These are phyloP conservation scores for Poronia punctata DNA, from an alignment of 495 filamentous ascomycete genomes.

Conservation along the genomic window DNA sequence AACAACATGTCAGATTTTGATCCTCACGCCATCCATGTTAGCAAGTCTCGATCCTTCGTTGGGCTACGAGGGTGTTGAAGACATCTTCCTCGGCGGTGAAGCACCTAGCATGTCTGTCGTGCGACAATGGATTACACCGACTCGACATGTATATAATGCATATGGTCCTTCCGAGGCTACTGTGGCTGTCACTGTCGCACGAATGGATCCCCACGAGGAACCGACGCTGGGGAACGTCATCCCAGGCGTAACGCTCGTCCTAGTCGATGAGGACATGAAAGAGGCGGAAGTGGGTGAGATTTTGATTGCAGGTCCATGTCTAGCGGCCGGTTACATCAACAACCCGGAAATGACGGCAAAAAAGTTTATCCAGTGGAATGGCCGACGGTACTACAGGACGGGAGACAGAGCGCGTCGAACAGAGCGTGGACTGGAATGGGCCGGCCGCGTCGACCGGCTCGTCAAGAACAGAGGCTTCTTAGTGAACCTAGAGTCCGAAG, in stretches of 20 bases:
- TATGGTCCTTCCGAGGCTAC: constrained; percentile 28
- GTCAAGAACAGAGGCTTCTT: constrained; percentile 25
- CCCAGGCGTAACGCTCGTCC: background rate
- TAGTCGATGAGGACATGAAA: constrained; percentile 5
- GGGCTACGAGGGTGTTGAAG: constrained; percentile 7
- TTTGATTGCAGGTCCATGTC: constrained; percentile 14
- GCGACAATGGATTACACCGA: constrained; percentile 12
- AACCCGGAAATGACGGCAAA: constrained; percentile 11
- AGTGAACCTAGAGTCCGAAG: constrained; percentile 15
- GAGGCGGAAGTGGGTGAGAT: constrained; percentile 20
- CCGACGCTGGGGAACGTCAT: background rate
- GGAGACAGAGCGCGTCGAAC: constrained; percentile 14
- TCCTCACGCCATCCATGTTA: constrained; percentile 16
- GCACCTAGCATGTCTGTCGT: constrained; percentile 9
- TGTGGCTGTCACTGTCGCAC: background rate
- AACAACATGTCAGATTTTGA: constrained; percentile 11
- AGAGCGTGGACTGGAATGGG: constrained; percentile 8
- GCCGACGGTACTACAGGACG: constrained; percentile 15
- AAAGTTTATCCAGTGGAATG: constrained; percentile 17
- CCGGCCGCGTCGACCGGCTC: constrained; percentile 14
- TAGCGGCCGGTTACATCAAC: constrained; percentile 18
- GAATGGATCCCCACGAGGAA: background rate
- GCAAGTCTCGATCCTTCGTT: constrained; percentile 2
- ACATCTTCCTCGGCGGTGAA: constrained; percentile 23
- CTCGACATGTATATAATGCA: constrained; percentile 17